Evolutionary conservation across 169 alveolate species (phyloP).

Genomic region (Cryptosporidium muris): DNA sequence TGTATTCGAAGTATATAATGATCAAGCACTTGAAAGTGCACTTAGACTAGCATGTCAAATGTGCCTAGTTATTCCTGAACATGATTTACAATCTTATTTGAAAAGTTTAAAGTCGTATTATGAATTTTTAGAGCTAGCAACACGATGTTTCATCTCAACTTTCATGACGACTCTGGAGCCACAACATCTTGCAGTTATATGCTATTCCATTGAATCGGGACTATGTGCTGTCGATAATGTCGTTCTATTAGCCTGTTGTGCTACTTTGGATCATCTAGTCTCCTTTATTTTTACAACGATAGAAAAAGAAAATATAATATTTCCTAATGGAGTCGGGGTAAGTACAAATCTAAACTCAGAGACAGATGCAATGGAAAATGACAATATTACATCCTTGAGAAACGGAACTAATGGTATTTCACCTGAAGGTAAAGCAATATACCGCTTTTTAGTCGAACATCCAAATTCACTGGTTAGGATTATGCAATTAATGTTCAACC

Average conservation of each 20-base stretch:
- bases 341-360: not conserved
- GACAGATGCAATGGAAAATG: slow-evolving; percentile 25
- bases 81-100: slow-evolving; percentile 83
- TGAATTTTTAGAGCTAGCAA: slow-evolving; percentile 86
- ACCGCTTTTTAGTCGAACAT: slow-evolving; percentile 79
- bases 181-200: slow-evolving; percentile 58
- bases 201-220: slow-evolving; percentile 64
- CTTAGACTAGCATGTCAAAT: slow-evolving; percentile 86
- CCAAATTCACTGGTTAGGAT: slow-evolving; percentile 83
- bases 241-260: slow-evolving; percentile 68
- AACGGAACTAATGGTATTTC: slow-evolving; percentile 24
- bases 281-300: slow-evolving; percentile 37
- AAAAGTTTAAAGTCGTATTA: slow-evolving; percentile 86
- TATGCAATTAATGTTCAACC: slow-evolving; percentile 83
- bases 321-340: slow-evolving; percentile 43
- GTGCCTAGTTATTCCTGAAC: slow-evolving; percentile 88
- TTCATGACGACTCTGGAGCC: slow-evolving; percentile 67
- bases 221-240: slow-evolving; percentile 70
- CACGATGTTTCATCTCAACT: slow-evolving; percentile 85
- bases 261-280: slow-evolving; percentile 55
- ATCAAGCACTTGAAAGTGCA: slow-evolving; percentile 87
- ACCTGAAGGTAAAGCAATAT: slow-evolving; percentile 77
- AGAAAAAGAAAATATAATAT: slow-evolving; percentile 42
- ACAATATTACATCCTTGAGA: not conserved
- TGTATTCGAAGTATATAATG: slow-evolving; percentile 91